Base-by-base conservation (phyloP, 345 rosid genomes). In the Dovyalis caffra region DNA sequence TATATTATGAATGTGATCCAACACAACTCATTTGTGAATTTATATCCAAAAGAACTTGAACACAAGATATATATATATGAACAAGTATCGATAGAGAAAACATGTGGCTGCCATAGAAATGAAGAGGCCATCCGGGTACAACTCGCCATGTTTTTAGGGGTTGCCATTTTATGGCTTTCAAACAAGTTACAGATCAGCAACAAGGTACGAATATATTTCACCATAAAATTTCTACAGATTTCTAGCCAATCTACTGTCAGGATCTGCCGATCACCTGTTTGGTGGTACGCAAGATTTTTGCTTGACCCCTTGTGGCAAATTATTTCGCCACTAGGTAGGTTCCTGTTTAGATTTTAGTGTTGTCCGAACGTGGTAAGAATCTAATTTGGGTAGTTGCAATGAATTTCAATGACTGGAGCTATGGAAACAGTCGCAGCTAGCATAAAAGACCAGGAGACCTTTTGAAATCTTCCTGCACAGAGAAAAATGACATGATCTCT, bases 51-150 rank as follows among this genome's bases (percentile, higher is more conserved):
- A 0, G 8, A 35, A 35, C 38, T 35, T 35, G 1, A 35, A 6
- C 38, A 35, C 38, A 35, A 9, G 38, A 35, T 35, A 35, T 9
- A 35, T 1, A 35, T 35, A 35, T 9, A 35, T 1, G 38, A 9
- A 35, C 38, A 35, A 7, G 38, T 35, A 35, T n/a, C n/a, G n/a
- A n/a, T n/a, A n/a, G n/a, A n/a, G n/a, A n/a, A n/a, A n/a, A n/a
- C n/a, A n/a, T 12, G 71, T 28, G 71, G 20, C 64, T 10, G 68
- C n/a, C n/a, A 32, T 11, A 7, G 21, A 49, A 63, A 64, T n/a
- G 58, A 64, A 64, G 69, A 47, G 34, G 29, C 38, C 2, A 32
- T 74, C 71, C 77, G 77, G 64, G 15, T 51, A 62, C 64, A 68
- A n/a, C 58, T 75, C 68, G 43, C 66, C 34, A 8, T 68, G 72